Conservation (phyloP, 768 basidiomycete species). For the Agaricus subrufescens region DNA sequence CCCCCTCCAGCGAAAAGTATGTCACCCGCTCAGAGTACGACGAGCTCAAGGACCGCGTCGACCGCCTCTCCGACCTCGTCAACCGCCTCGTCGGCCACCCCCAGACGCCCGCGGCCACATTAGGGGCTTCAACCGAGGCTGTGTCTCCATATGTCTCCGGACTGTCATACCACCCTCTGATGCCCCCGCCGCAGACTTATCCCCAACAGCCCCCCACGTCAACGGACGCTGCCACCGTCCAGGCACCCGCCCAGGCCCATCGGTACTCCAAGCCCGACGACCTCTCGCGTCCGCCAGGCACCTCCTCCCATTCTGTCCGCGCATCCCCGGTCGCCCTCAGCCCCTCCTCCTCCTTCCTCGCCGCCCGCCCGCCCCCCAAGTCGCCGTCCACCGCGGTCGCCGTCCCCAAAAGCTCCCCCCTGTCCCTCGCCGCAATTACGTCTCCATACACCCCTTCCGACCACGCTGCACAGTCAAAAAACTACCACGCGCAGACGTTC, state of each 20-base stretch:
- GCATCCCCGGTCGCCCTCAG: constrained; percentile 17
- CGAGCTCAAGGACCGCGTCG: constrained; percentile 62
- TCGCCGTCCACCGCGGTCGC: constrained; percentile 14
- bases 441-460: constrained; percentile 30
- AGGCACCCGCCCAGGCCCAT: constrained; percentile 13
- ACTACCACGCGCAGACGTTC: constrained; percentile 76
- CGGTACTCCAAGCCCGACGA: constrained; percentile 25
- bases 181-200: constrained; percentile 27
- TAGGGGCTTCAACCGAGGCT: constrained; percentile 28
- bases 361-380: constrained; percentile 19
- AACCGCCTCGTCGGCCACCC: constrained; percentile 34
- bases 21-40: constrained; percentile 76
- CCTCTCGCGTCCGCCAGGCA: constrained; percentile 13
- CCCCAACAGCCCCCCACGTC: constrained; percentile 12
- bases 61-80: constrained; percentile 54
- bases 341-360: constrained; percentile 11
- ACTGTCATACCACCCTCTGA: constrained; percentile 28
- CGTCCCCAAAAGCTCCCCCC: constrained; percentile 26
- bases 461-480: constrained; percentile 50
- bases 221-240: constrained; percentile 18
- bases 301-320: constrained; percentile 11
- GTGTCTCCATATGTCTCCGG: constrained; percentile 22
- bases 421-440: constrained; percentile 36
- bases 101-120: constrained; percentile 14
- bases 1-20: constrained; percentile 62